phyloP scores from a whole-genome alignment of 192 early-diverging fungal genomes.

The Entomortierella beljakovae region DNA sequence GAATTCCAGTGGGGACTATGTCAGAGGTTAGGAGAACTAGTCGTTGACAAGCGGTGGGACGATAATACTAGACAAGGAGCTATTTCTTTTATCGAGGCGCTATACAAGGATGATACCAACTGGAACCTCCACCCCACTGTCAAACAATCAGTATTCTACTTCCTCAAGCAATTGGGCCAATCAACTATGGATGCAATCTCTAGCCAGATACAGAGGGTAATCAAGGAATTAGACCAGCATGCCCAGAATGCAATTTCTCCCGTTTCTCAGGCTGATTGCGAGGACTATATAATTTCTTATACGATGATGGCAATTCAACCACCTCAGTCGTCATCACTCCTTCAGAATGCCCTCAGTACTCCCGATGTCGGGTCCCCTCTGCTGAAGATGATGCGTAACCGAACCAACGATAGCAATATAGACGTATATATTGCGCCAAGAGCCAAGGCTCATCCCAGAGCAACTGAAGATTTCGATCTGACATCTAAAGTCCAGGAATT shows the following conservation, averaged over 20 bases:
- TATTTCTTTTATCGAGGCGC: background rate
- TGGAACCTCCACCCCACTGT: background rate
- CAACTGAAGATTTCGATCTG: background rate
- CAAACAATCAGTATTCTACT: slow-evolving; percentile 1
- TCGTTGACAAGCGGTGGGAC: background rate
- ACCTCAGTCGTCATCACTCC: too few relatives aligned
- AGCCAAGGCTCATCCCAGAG: background rate
- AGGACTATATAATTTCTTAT: too few relatives aligned
- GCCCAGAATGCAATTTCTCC: too few relatives aligned
- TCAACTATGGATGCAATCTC: too few relatives aligned
- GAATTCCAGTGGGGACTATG: background rate
- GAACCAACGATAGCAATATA: background rate
- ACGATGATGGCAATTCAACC: too few relatives aligned
- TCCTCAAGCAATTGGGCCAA: background rate
- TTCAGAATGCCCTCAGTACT: too few relatives aligned
- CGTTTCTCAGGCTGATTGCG: background rate
- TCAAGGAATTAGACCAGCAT: background rate
- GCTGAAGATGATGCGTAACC: background rate
- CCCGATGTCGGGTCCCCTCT: background rate
- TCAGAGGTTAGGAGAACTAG: background rate
- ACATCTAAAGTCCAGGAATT: slow-evolving; percentile 2
- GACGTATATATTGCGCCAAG: slow-evolving; percentile 2
- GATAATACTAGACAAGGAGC: background rate
- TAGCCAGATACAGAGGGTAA: too few relatives aligned
- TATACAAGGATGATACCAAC: slow-evolving; percentile 1